These are phyloP conservation scores for Gleditsia sinensis DNA, from an alignment of 306 rosid genomes.

Conservation along the genomic window DNA sequence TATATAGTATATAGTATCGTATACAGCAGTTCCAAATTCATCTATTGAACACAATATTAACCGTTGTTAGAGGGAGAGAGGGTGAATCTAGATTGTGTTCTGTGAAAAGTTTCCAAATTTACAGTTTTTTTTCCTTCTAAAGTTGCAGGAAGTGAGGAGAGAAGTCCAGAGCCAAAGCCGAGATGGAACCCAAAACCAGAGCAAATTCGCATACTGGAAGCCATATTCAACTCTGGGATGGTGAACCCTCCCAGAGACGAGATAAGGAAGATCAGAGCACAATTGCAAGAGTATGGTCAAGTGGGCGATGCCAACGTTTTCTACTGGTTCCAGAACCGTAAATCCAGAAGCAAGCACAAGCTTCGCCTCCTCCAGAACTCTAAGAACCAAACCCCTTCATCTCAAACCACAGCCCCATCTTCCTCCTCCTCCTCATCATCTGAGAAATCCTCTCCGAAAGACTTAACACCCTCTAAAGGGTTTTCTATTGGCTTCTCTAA, in stretches of 20 bases:
- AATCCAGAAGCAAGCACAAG: constrained; percentile 96
- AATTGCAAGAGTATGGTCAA: constrained; percentile 89
- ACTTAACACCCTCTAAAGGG: constrained; percentile 26
- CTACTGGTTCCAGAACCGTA: constrained; percentile 97
- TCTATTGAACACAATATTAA: background rate
- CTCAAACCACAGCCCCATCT: constrained; percentile 14
- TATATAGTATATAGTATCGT: no score
- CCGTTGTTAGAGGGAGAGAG: background rate
- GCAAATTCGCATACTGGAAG: constrained; percentile 87
- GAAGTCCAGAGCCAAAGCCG: constrained; percentile 94
- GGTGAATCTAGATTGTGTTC: background rate
- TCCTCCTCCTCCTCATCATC: constrained; percentile 69
- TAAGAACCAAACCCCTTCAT: constrained; percentile 38
- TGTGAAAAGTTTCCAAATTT: background rate
- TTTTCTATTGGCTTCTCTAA: constrained; percentile 54
- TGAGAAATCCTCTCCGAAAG: constrained; percentile 71
- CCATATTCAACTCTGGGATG: constrained; percentile 94
- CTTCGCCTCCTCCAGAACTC: constrained; percentile 83
- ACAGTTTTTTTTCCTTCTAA: no score
- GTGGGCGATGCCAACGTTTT: constrained; percentile 98
- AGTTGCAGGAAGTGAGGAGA: constrained; percentile 62
- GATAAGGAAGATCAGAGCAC: constrained; percentile 86
- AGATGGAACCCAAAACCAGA: constrained; percentile 98
- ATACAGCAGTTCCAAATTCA: no score
- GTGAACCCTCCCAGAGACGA: constrained; percentile 97